phyloP scores from a whole-genome alignment of 257 asterid genomes.

The Nicotiana tomentosiformis region DNA sequence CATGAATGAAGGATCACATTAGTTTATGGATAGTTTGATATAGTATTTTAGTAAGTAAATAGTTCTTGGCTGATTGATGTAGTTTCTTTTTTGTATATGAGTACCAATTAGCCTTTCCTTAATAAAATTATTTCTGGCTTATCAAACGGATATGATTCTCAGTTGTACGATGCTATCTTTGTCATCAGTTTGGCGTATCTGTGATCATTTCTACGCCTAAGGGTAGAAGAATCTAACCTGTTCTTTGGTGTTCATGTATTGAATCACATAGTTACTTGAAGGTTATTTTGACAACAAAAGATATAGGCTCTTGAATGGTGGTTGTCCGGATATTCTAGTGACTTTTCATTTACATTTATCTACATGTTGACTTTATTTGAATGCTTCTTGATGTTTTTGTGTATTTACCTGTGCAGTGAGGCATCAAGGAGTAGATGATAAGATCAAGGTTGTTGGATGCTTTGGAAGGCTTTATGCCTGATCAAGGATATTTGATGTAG shows the following conservation, averaged over 20 bases:
- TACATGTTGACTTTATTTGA: background rate
- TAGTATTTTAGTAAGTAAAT: background rate
- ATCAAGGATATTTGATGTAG: constrained; percentile 7
- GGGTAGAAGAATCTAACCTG: too few species aligned
- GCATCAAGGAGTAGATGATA: constrained; percentile 4
- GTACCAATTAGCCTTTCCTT: too few species aligned
- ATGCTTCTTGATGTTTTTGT: background rate
- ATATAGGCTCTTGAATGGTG: background rate
- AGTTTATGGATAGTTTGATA: too few species aligned
- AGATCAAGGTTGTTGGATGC: constrained; percentile 5
- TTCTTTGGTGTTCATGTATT: background rate
- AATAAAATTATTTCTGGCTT: background rate
- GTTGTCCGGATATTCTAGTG: background rate
- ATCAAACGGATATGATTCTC: background rate
- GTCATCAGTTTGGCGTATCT: background rate
- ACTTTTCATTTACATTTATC: background rate
- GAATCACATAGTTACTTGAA: background rate
- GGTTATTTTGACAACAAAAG: background rate
- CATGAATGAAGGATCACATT: too few species aligned
- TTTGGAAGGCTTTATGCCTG: background rate
- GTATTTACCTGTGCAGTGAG: constrained; percentile 2
- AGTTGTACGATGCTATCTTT: background rate
- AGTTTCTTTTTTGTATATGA: too few species aligned
- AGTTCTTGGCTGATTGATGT: background rate
- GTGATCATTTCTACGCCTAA: too few species aligned